phyloP scores from a whole-genome alignment of 208 protist species.

The Leishmania major region DNA sequence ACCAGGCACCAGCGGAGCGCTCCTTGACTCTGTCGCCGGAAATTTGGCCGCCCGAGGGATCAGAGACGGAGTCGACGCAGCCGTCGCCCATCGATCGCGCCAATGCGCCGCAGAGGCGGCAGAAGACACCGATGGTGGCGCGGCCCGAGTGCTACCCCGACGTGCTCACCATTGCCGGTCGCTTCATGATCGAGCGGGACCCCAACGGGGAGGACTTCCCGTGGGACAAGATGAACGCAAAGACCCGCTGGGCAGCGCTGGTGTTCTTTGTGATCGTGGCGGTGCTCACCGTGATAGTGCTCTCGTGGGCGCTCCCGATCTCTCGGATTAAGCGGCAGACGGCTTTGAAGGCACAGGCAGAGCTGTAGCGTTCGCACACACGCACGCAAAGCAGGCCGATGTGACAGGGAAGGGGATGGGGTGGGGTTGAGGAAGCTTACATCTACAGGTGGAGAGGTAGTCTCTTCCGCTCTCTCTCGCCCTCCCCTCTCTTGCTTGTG shows the following conservation, averaged over 20 bases:
- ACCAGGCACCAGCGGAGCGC: background rate
- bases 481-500: background rate
- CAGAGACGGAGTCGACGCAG: background rate
- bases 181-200: constrained; percentile 56
- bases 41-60: background rate
- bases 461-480: background rate
- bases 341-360: background rate
- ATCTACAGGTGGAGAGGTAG: background rate
- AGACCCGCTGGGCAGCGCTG: constrained; percentile 18
- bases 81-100: background rate
- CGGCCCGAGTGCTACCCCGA: constrained; percentile 24
- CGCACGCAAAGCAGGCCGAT: background rate
- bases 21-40: background rate
- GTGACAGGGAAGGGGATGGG: background rate
- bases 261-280: constrained; percentile 29
- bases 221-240: constrained; percentile 21
- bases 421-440: background rate
- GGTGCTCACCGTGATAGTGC: constrained; percentile 6
- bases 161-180: constrained; percentile 34
- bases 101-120: constrained; percentile 16
- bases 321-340: background rate
- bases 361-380: background rate
- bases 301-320: constrained; percentile 9
- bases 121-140: constrained; percentile 30
- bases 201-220: constrained; percentile 35